phyloP scores from a whole-genome alignment of 1,139 yeast genomes.

The Debaryomyces subglobosus region DNA sequence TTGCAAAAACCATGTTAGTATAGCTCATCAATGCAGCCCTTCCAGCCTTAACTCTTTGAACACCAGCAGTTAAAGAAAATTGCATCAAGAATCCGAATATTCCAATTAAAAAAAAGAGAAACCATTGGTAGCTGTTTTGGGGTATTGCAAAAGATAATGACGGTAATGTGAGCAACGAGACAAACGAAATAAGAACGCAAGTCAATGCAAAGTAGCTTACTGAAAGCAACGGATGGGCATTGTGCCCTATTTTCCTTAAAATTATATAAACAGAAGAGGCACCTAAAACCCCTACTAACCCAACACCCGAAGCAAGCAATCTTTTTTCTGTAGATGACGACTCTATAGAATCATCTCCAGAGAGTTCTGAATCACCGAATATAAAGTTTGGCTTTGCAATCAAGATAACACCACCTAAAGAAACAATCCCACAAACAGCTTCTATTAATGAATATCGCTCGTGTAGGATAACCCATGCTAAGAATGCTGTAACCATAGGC shows the following conservation, averaged over 20 bases:
- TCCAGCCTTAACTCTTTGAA: conserved; percentile 80
- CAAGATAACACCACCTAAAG: conserved; percentile 74
- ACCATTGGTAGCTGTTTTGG: conserved; percentile 62
- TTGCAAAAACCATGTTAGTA: conserved; percentile 75
- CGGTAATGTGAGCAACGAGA: conserved; percentile 59
- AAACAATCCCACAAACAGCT: conserved; percentile 66
- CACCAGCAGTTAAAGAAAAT: conserved; percentile 75
- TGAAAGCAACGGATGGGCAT: conserved; percentile 78
- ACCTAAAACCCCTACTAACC: conserved; percentile 70
- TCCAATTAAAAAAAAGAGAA: conserved; percentile 62
- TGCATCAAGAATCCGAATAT: conserved; percentile 83
- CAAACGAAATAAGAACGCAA: conserved; percentile 58
- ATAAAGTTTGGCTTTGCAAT: conserved; percentile 83
- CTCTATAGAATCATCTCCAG: conserved; percentile 36
- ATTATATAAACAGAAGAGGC: conserved; percentile 73
- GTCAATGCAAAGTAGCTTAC: conserved; percentile 76
- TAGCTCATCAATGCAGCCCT: conserved; percentile 77
- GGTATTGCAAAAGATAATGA: conserved; percentile 65
- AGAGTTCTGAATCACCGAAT: conserved; percentile 50
- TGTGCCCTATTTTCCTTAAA: conserved; percentile 72
- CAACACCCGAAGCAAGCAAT: conserved; percentile 63
- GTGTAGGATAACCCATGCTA: conserved; percentile 68
- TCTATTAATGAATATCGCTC: conserved; percentile 73
- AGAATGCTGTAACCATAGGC: conserved; percentile 75
- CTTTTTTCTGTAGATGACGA: conserved; percentile 44